phyloP scores from a whole-genome alignment of 805 yeast genomes.

The Nakazawaea peltata region DNA sequence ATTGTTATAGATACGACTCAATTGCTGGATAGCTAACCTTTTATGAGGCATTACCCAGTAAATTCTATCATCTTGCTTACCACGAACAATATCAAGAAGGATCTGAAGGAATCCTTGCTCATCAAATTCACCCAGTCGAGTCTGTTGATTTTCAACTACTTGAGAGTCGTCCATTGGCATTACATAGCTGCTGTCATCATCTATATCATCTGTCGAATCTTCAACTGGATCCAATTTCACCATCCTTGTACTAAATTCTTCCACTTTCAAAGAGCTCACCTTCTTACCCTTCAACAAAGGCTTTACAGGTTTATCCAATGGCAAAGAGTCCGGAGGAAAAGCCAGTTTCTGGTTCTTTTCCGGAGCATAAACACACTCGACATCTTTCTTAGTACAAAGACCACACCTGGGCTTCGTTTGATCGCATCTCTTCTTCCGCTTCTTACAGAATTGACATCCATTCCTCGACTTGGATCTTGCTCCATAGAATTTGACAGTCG shows the following conservation, averaged over 20 bases:
- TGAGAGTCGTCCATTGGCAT: conserved; percentile 29
- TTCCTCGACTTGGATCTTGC: conserved; percentile 36
- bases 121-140: conserved; percentile 12
- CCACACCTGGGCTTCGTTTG: conserved; percentile 57
- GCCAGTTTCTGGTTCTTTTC: too few species aligned
- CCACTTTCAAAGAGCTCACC: too few species aligned
- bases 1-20: not conserved
- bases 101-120: conserved; percentile 14
- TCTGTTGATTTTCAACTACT: conserved; percentile 19
- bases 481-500: not conserved
- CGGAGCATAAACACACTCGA: conserved; percentile 58
- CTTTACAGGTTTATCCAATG: too few species aligned
- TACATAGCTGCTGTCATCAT: not conserved
- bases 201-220: not conserved
- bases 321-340: too few species aligned
- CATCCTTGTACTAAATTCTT: too few species aligned
- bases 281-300: too few species aligned
- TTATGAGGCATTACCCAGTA: conserved; percentile 5
- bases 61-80: not conserved
- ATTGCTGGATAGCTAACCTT: not conserved
- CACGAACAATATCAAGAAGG: conserved; percentile 1
- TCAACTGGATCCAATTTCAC: too few species aligned
- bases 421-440: conserved; percentile 59
- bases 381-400: conserved; percentile 39
- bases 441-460: conserved; percentile 59